Conservation (phyloP, 139 green algal species). For the Coelastrella sp. region DNA sequence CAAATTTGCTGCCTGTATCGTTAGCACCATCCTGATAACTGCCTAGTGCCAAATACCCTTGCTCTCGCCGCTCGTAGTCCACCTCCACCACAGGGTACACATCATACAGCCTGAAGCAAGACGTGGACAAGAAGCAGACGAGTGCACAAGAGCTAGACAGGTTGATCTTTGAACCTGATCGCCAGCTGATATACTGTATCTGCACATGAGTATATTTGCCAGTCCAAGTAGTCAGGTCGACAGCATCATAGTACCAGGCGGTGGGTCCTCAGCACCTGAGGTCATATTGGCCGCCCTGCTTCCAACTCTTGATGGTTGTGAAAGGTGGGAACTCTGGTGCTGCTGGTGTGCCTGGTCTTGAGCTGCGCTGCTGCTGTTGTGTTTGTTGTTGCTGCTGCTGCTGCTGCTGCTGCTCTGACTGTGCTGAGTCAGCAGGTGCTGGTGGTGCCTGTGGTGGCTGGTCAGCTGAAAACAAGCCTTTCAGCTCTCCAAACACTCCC, state of each 20-base stretch:
- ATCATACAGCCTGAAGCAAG: constrained; percentile 63
- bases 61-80: constrained; percentile 65
- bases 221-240: too few species aligned
- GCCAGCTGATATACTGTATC: too few species aligned
- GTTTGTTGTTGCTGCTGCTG: constrained; percentile 16
- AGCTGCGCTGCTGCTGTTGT: background rate
- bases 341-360: background rate
- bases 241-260: background rate
- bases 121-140: too few species aligned
- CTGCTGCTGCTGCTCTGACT: constrained; percentile 27
- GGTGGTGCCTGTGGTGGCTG: constrained; percentile 15
- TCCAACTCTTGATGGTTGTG: background rate
- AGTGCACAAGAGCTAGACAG: too few species aligned
- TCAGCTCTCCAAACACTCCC: background rate
- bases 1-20: constrained; percentile 44
- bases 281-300: constrained; percentile 11
- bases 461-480: background rate
- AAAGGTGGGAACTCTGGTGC: constrained; percentile 24
- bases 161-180: too few species aligned
- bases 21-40: constrained; percentile 74
- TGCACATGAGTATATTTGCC: too few species aligned
- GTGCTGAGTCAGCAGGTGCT: background rate
- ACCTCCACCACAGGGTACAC: constrained; percentile 67
- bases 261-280: constrained; percentile 15
- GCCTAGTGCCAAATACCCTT: constrained; percentile 71